Evolutionary conservation across 768 basidiomycete genomes (phyloP).

Genomic region (Trametes cingulata): DNA sequence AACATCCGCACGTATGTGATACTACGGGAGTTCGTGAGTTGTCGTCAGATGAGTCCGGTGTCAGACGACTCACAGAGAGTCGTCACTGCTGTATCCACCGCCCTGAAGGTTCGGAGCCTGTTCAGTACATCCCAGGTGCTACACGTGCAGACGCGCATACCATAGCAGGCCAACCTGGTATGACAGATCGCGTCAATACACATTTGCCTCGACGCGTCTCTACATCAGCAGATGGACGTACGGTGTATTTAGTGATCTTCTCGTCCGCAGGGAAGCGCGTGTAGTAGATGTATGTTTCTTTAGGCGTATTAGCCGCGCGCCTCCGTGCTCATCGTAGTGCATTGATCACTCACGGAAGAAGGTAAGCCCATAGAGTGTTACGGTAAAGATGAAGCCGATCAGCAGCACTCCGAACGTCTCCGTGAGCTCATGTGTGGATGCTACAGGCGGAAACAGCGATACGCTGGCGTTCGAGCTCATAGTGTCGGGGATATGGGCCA

Average conservation of each 20-base stretch:
- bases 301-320: neutral
- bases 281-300: constrained; percentile 31
- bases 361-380: constrained; percentile 28
- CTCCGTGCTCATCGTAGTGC: neutral
- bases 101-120: constrained; percentile 8
- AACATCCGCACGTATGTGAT: constrained; percentile 25
- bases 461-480: neutral
- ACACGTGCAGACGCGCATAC: neutral
- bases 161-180: constrained; percentile 25
- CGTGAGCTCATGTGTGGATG: constrained; percentile 16
- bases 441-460: neutral
- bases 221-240: constrained; percentile 3
- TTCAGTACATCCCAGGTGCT: neutral
- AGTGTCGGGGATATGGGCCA: neutral
- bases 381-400: constrained; percentile 31
- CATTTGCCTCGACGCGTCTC: no score
- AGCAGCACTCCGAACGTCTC: constrained; percentile 28
- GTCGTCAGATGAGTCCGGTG: neutral
- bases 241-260: constrained; percentile 18
- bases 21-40: constrained; percentile 9
- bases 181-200: neutral
- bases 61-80: constrained; percentile 21
- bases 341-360: constrained; percentile 28
- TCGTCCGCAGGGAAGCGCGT: constrained; percentile 26
- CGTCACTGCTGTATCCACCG: constrained; percentile 26